Evolutionary conservation across 257 asterid species (phyloP), one percentile per base, ranked within the genome.

Genomic region (Nicotiana knightiana): DNA sequence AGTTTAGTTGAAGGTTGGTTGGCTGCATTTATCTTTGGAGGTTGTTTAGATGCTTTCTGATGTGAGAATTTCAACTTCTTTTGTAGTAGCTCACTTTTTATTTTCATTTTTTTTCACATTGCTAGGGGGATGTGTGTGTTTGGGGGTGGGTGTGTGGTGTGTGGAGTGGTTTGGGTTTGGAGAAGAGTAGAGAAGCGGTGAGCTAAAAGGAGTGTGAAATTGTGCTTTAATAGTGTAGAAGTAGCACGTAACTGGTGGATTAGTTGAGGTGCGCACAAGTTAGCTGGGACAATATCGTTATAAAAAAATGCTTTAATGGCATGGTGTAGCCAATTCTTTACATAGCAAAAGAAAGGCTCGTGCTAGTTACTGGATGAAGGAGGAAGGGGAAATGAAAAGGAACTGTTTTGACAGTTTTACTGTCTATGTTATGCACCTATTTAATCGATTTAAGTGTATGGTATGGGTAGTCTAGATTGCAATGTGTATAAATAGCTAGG

Each of bases 1-100:
- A 0, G 28, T 57, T 12, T 4, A 35, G 24, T 78, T 58, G 21
- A 8, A 53, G 48, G 15, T 35, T 28, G 67, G 76, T 3, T 63
- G 33, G 79, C 61, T 75, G 78, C 63, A 63, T 54, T 55, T 79
- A 55, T 77, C 55, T 43, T 43, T 80, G 46, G 83, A 4, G 63
- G 46, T 73, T 46, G 63, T 12, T 24, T 73, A 0, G 79, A 73
- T 73, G 61, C 3, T 43, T 71, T 71, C 18, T 71, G 39, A 3
- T 28, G 61, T 13, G 7, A 71, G 6, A 13, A 24, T 2, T 11
- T 37, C 12, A 43, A 70, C 33, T 70, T 70, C n/a, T 43, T 10
- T 43, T 71, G 61, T 4, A 24, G 59, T 46, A 71, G 79, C 79
- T 71, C 59, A 71, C 26, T 71, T 46, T 5, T 30, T 65, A 12